Percentiles rank a stretch among this genome's conserved stretches.
These are phyloP conservation scores for Ascochyta lentis DNA, from an alignment of 2,329 filamentous ascomycete species.

Conservation along the genomic window DNA sequence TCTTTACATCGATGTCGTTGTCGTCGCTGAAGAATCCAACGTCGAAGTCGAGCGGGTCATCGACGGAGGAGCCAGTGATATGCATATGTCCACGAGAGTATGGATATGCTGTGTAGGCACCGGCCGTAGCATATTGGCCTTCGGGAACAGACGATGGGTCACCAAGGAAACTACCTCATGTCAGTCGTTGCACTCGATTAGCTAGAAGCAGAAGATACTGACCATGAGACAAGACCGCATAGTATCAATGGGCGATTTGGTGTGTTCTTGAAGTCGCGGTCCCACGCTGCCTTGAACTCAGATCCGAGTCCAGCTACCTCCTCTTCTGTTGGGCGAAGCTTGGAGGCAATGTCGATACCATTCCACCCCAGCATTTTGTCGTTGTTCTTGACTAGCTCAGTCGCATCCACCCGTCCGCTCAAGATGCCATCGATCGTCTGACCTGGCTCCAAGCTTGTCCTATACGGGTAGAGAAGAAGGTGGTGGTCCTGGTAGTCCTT, in stretches of 20 bases:
- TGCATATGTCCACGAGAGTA: conserved; percentile 68
- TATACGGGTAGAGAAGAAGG: conserved; percentile 61
- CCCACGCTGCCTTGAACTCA: conserved; percentile 62
- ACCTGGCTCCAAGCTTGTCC: conserved; percentile 52
- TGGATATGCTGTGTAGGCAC: conserved; percentile 65
- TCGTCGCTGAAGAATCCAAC: conserved; percentile 63
- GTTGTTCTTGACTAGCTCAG: conserved; percentile 55
- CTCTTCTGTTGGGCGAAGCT: conserved; percentile 61
- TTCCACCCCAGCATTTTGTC: conserved; percentile 65
- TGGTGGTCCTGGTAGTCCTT: conserved; percentile 70
- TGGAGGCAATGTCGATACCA: conserved; percentile 61
- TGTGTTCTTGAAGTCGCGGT: conserved; percentile 59
- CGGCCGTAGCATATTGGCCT: conserved; percentile 61
- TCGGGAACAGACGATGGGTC: conserved; percentile 41
- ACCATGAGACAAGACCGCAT: conserved; percentile 49
- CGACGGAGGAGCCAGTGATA: conserved; percentile 57
- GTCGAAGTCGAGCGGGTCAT: conserved; percentile 62
- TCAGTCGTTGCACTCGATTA: conserved; percentile 1
- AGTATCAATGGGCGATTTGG: conserved; percentile 60
- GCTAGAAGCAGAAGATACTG: conserved; percentile 15
- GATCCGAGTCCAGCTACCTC: conserved; percentile 62
- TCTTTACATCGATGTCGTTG: conserved; percentile 65
- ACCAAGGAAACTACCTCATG: conserved; percentile 34
- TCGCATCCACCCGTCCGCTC: conserved; percentile 56
- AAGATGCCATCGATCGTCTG: conserved; percentile 64